These are phyloP conservation scores for Boletales sp. DNA, from an alignment of 768 basidiomycete genomes.

Conservation along the genomic window DNA sequence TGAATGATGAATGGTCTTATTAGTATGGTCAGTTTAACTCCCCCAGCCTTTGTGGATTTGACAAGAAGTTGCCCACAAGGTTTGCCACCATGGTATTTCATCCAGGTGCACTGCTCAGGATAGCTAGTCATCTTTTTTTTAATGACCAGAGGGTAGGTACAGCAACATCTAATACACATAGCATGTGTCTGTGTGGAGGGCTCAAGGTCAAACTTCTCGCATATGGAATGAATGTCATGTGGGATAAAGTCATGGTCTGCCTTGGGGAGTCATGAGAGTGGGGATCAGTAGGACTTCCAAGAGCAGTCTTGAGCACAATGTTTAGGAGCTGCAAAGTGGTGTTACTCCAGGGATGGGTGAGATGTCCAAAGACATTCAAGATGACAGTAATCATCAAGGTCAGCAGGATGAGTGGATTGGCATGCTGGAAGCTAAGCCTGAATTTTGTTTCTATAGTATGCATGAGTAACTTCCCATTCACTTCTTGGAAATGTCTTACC, in stretches of 20 bases:
- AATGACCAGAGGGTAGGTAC: conserved; percentile 10
- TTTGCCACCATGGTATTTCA: too few species aligned
- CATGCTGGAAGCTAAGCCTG: background rate
- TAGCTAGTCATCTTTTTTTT: background rate
- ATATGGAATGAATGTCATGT: conserved; percentile 13
- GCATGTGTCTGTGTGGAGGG: conserved; percentile 15
- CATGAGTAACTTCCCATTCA: too few species aligned
- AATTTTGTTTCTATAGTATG: background rate
- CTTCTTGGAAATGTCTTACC: background rate
- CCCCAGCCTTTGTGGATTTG: too few species aligned
- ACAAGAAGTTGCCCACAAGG: too few species aligned
- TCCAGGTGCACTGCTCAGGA: too few species aligned
- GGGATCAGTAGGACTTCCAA: background rate
- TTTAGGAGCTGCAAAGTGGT: conserved; percentile 1
- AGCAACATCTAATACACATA: conserved; percentile 29
- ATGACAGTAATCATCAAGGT: background rate
- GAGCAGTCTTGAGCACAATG: background rate
- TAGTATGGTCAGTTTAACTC: too few species aligned
- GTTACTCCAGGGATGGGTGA: conserved; percentile 5
- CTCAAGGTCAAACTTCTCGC: conserved; percentile 16
- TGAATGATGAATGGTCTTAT: too few species aligned
- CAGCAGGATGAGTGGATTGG: conserved; percentile 3
- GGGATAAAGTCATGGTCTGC: background rate
- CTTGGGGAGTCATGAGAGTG: background rate
- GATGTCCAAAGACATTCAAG: conserved; percentile 3